phyloP scores from a whole-genome alignment of 1,284 basidiomycete species.

The Puccinia hordei region DNA sequence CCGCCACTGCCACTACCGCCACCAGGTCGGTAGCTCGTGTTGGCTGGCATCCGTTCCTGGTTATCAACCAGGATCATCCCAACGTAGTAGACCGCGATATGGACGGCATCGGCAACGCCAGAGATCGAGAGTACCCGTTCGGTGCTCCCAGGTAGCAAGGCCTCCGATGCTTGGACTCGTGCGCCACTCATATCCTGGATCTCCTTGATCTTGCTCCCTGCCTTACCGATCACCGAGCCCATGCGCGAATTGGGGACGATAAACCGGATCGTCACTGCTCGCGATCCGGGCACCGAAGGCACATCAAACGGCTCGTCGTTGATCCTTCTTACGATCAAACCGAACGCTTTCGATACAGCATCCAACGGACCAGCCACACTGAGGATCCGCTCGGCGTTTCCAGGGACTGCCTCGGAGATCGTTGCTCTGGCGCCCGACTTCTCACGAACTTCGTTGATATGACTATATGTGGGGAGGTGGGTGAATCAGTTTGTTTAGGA shows the following conservation, averaged over 20 bases:
- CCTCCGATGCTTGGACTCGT: conserved; percentile 90
- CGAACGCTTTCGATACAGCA: conserved; percentile 98
- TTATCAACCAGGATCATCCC: conserved; percentile 95
- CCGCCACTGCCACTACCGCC: conserved; percentile 66
- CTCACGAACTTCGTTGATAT: conserved; percentile 98
- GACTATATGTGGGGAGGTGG: conserved; percentile 62
- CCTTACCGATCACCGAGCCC: conserved; percentile 98
- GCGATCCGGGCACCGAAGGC: conserved; percentile 93
- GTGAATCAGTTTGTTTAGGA: background rate
- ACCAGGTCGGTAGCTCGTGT: conserved; percentile 58
- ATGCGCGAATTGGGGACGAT: conserved; percentile 99
- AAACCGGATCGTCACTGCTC: conserved; percentile 98
- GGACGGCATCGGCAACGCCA: conserved; percentile 98
- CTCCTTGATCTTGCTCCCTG: conserved; percentile 97
- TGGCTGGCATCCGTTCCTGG: conserved; percentile 77
- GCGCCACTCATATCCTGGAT: conserved; percentile 99
- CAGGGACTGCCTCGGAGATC: conserved; percentile 93
- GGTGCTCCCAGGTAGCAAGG: conserved; percentile 97
- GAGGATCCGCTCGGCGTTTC: conserved; percentile 96
- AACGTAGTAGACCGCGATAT: conserved; percentile 99
- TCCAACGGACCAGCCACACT: conserved; percentile 97
- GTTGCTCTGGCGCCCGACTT: conserved; percentile 93
- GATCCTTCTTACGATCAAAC: conserved; percentile 95
- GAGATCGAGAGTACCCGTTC: conserved; percentile 97
- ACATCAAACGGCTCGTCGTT: conserved; percentile 99